Evolutionary conservation across 1,139 yeast species (phyloP), one percentile per base, ranked within the genome.

Genomic region (Hyphopichia khmerensis): DNA sequence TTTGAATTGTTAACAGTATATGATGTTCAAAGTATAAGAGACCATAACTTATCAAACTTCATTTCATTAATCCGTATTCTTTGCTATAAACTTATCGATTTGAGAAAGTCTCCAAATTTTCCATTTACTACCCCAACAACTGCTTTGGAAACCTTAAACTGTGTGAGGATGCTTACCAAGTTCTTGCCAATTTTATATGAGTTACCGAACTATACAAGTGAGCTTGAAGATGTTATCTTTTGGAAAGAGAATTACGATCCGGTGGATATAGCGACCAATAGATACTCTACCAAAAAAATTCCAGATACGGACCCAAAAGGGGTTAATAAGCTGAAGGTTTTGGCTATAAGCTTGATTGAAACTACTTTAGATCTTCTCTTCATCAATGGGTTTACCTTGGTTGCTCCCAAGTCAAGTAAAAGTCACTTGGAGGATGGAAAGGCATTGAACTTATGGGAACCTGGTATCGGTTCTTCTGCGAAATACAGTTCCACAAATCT

Each of bases 171-270:
- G 8, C 61, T 91, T 37, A 80, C 90, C 1, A 76, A 82, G 43
- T 43, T 87, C 3, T 49, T 87, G 15, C 97, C 97, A 0, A 77
- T 80, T 44, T 55, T 86, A 11, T 87, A 77, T 53, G 96, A 83
- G 55, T 54, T 65, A 19, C 64, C 65, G 1, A 68, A 65, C 16
- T 64, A 55, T 41, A 40, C 38, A 17, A 41, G 51, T 10, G 60
- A 69, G 1, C 63, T 76, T 1, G 78, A 77, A 35, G 64, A 66
- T 17, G 56, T 63, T n/a, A 51, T 72, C 3, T 72, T 73, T 40
- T 65, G 77, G 53, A 45, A 46, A 4, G 47, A 55, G 4, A 43
- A 49, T 19, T 63, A 60, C 42, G 61, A 60, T 32, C 59, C 67
- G 32, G 50, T 57, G 33, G 53, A 59, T 31, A 53, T 58, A 19